Base-by-base conservation (phyloP, 192 early-diverging fungal species). In the Backusella westeae region DNA sequence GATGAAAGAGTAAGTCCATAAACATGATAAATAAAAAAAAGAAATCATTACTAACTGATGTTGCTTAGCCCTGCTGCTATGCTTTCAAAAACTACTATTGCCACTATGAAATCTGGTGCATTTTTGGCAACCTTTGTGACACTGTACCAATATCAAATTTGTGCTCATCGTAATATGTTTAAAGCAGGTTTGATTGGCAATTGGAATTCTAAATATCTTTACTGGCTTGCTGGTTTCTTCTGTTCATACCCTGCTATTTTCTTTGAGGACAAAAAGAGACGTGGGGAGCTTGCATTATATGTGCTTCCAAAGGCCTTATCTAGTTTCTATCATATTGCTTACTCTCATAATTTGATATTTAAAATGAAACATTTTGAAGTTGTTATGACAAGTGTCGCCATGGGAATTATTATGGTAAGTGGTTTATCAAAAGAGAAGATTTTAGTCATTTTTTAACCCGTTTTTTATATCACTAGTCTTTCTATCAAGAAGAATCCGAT, bases 211-310 rank as follows among this genome's bases (percentile, higher is more conserved):
- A 92, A 92, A 78, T 85, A 82, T 35, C 36, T 87, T 21, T 94
- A 93, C 67, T 94, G 90, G 81, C 36, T 90, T 12, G 79, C 87
- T 66, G 94, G 92, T 6, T 74, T 91, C 29, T 72, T 87, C 26
- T 88, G 86, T 34, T 77, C 89, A 36, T 85, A 85, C 23, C 29
- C 81, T 0, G 80, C 90, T 14, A 93, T 95, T 63, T 87, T 95
- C 76, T 69, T 93, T 3, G 94, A 95, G 78, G 84, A 94, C 49
- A 93, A 90, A 77, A 77, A 76, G 19, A 79, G 91, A 69, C 82
- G 94, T 19, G 78, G 85, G 12, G 93, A 95, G 75, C 82, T 94
- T 75, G 92, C 93, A 4, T 87, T 95, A 83, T 94, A 95, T 83
- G 90, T 92, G 3, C 76, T 94, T 19, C 94, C 94, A 6, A 93